phyloP scores from a whole-genome alignment of 2,329 filamentous ascomycete species.

The Hymenoscyphus salicellus region DNA sequence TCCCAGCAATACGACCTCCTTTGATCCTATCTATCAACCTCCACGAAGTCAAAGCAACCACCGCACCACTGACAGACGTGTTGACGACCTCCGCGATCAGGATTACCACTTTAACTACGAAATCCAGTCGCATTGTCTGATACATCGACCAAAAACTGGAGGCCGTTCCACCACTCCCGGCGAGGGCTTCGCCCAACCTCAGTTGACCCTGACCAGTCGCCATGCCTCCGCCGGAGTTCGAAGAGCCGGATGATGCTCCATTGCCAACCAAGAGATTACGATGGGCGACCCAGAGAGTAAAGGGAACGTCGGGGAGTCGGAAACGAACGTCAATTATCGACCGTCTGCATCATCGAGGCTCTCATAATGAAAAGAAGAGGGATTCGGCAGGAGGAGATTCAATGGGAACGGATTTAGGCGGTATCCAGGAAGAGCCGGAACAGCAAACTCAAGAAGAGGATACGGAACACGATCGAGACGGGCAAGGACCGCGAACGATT shows the following conservation, averaged over 20 bases:
- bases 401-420: conserved; percentile 37
- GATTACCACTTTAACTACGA: background rate
- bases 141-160: conserved; percentile 9
- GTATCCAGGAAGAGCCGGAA: conserved; percentile 31
- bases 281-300: conserved; percentile 93
- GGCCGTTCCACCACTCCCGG: conserved; percentile 19
- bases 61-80: background rate
- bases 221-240: conserved; percentile 22
- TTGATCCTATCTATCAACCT: background rate
- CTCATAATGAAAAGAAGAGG: conserved; percentile 67
- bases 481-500: conserved; percentile 52
- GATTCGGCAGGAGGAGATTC: conserved; percentile 42
- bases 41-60: background rate
- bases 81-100: background rate
- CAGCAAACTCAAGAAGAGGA: conserved; percentile 29
- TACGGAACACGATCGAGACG: conserved; percentile 39
- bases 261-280: conserved; percentile 73
- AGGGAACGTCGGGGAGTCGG: conserved; percentile 67
- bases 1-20: conserved; percentile 1
- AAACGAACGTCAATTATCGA: conserved; percentile 83
- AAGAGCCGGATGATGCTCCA: conserved; percentile 44
- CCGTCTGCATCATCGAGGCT: conserved; percentile 60
- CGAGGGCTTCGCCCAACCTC: conserved; percentile 26
- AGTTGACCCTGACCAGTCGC: conserved; percentile 13
- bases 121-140: background rate